Conservation (phyloP, 2,329 filamentous ascomycete genomes). For the Neofusicoccum laricinum region DNA sequence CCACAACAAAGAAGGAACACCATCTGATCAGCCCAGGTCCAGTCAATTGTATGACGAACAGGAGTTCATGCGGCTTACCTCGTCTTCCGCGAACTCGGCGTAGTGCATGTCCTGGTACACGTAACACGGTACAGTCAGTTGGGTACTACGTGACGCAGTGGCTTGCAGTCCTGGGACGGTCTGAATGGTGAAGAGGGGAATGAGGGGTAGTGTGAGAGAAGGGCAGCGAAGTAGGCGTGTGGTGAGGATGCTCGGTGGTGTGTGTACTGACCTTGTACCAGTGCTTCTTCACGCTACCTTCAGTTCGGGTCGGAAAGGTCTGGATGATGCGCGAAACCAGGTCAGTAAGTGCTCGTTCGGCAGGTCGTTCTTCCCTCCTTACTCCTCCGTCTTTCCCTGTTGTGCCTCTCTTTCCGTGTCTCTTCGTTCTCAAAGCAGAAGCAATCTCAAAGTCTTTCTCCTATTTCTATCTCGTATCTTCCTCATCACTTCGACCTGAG, state of each 20-base stretch:
- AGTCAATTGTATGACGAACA: constrained; percentile 7
- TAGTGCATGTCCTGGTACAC: constrained; percentile 91
- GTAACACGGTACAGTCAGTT: constrained; percentile 10
- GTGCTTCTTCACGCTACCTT: constrained; percentile 98
- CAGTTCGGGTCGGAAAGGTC: constrained; percentile 89
- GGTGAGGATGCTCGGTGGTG: background rate
- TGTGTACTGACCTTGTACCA: constrained; percentile 76
- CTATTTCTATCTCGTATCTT: background rate
- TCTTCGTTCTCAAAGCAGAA: background rate
- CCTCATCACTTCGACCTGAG: background rate
- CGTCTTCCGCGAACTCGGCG: constrained; percentile 95
- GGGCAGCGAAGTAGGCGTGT: background rate
- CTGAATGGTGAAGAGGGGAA: background rate
- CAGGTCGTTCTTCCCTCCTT: background rate
- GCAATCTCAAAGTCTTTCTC: background rate
- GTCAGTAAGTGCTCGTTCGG: background rate
- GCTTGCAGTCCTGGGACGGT: background rate
- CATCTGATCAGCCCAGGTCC: constrained; percentile 12
- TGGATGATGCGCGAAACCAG: constrained; percentile 34
- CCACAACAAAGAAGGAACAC: constrained; percentile 18
- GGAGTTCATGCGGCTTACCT: constrained; percentile 57
- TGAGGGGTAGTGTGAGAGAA: background rate
- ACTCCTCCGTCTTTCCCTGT: background rate
- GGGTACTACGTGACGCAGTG: constrained; percentile 3
- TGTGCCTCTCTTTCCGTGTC: background rate